A percentile compares a stretch with the other conserved stretches of the same genome.
These are phyloP conservation scores for Cudoniella acicularis DNA, from an alignment of 495 filamentous ascomycete species.

Conservation along the genomic window DNA sequence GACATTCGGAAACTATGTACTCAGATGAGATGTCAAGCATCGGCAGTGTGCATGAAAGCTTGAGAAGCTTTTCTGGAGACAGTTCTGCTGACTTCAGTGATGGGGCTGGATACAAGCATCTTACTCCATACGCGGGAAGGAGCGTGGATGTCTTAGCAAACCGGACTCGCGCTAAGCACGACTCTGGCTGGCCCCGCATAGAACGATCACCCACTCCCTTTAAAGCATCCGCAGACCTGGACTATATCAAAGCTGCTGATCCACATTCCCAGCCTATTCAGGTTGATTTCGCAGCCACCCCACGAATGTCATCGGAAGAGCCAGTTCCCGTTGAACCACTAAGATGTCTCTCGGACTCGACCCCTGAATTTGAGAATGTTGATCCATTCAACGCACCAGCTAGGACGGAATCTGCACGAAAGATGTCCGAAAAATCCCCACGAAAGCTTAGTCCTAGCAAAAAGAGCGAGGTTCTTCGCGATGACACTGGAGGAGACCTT, in stretches of 20 bases:
- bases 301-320: background rate
- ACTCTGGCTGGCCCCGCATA: conserved; percentile 4
- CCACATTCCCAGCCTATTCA: conserved; percentile 10
- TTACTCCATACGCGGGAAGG: background rate
- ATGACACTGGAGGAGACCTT: background rate
- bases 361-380: conserved; percentile 10
- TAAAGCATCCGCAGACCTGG: background rate
- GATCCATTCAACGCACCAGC: conserved; percentile 4
- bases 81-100: conserved; percentile 4
- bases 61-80: conserved; percentile 4
- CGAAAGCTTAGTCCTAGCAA: conserved; percentile 6
- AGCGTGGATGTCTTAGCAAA: conserved; percentile 1
- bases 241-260: conserved; percentile 8
- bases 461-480: background rate
- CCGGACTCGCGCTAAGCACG: background rate
- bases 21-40: conserved; percentile 8
- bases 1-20: no score
- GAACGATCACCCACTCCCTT: background rate
- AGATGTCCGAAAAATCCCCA: conserved; percentile 9
- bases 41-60: conserved; percentile 23
- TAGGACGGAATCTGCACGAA: background rate
- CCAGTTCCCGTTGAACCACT: background rate
- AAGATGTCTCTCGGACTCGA: background rate
- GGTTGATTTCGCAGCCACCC: background rate
- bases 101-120: background rate